These are phyloP conservation scores for Nicotiana rustica DNA, from an alignment of 305 asterid species.

Conservation along the genomic window DNA sequence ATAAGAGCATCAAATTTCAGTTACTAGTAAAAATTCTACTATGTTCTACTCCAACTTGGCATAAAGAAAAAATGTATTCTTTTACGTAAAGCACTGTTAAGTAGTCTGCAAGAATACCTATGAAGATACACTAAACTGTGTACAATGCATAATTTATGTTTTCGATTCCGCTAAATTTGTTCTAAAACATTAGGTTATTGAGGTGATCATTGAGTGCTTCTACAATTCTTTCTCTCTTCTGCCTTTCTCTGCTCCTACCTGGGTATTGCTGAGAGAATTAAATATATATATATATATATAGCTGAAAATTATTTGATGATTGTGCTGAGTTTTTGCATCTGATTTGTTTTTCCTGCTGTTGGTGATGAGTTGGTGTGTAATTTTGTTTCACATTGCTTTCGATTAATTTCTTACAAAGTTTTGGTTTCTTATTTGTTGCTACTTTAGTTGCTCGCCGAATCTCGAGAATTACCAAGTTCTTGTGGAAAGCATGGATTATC, in stretches of 20 bases:
- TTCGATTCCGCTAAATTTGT: background rate
- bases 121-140: background rate
- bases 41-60: constrained; percentile 12
- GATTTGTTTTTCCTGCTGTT: constrained; percentile 21
- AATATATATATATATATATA: background rate
- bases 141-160: background rate
- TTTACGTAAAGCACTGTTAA: background rate
- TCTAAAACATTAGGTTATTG: constrained; percentile 1
- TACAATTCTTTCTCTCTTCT: background rate
- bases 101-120: constrained; percentile 9
- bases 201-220: background rate
- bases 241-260: constrained; percentile 8
- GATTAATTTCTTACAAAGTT: constrained; percentile 21
- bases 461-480: constrained; percentile 95
- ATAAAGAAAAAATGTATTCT: background rate
- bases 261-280: background rate
- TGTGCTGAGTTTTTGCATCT: background rate
- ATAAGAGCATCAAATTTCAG: background rate
- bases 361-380: constrained; percentile 6
- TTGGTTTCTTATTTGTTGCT: constrained; percentile 40
- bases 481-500: constrained; percentile 94
- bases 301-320: background rate
- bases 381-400: constrained; percentile 28
- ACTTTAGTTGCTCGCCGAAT: constrained; percentile 85
- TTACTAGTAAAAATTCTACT: constrained; percentile 7